Conservation (phyloP, 495 filamentous ascomycete species). For the Pyrenula massariospora region DNA sequence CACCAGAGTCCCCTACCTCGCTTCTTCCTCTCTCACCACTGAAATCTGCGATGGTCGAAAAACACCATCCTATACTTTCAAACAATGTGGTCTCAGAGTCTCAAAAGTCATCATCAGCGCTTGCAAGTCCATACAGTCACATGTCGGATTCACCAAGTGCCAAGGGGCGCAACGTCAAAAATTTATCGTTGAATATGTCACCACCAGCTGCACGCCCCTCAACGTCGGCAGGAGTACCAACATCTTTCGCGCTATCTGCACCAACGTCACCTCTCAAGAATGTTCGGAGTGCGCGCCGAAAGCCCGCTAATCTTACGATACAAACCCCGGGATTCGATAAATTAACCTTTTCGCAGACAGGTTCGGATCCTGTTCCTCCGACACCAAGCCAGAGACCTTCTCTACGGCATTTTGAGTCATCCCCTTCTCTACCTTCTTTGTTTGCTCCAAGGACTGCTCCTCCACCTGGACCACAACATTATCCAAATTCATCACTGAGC, state of each 20-base stretch:
- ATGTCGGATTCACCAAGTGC: slow-evolving; percentile 45
- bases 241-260: slow-evolving; percentile 47
- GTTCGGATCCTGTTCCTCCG: slow-evolving; percentile 31
- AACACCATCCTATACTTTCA: not conserved
- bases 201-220: slow-evolving; percentile 34
- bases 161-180: slow-evolving; percentile 83
- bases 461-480: slow-evolving; percentile 54
- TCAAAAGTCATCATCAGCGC: not conserved
- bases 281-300: slow-evolving; percentile 56
- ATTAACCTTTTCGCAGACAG: slow-evolving; percentile 20
- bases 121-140: not conserved
- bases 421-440: slow-evolving; percentile 47
- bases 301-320: slow-evolving; percentile 66
- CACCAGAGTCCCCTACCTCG: slow-evolving; percentile 73
- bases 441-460: slow-evolving; percentile 47
- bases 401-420: slow-evolving; percentile 58
- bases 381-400: slow-evolving; percentile 37
- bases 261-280: slow-evolving; percentile 78
- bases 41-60: not conserved
- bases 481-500: slow-evolving; percentile 26
- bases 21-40: slow-evolving; percentile 46
- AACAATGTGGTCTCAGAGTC: slow-evolving; percentile 2
- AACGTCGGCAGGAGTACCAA: slow-evolving; percentile 36
- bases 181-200: slow-evolving; percentile 77
- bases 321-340: slow-evolving; percentile 44